Conservation (phyloP, 129 eudicot genomes). For the Smallanthus sonchifolius region DNA sequence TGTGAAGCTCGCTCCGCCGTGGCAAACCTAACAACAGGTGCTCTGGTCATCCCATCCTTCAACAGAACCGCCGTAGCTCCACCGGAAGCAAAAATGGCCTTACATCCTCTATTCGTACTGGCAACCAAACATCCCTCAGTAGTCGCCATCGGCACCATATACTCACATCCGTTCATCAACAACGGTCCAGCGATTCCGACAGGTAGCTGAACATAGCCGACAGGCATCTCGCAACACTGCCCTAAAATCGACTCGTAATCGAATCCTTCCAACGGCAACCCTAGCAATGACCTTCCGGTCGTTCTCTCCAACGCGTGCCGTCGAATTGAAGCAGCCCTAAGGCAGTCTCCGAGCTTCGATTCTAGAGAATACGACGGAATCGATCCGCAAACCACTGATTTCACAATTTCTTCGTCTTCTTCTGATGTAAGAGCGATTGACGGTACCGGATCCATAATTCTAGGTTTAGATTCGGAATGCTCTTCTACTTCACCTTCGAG, state of each 20-base stretch:
- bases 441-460: background rate
- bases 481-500: constrained; percentile 5
- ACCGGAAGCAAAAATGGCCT: constrained; percentile 44
- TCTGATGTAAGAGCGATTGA: background rate
- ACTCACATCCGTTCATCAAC: constrained; percentile 49
- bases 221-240: constrained; percentile 59
- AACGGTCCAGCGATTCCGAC: constrained; percentile 54
- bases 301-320: constrained; percentile 42
- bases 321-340: constrained; percentile 41
- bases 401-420: constrained; percentile 39
- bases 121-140: constrained; percentile 62
- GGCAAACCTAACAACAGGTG: constrained; percentile 51
- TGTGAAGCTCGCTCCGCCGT: constrained; percentile 52
- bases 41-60: constrained; percentile 56
- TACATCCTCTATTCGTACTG: constrained; percentile 52
- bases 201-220: constrained; percentile 47
- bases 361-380: constrained; percentile 42
- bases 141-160: constrained; percentile 52
- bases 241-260: constrained; percentile 50
- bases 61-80: constrained; percentile 46
- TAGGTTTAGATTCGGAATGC: constrained; percentile 15
- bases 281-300: constrained; percentile 34
- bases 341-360: constrained; percentile 34
- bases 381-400: constrained; percentile 33
- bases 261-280: constrained; percentile 41